Evolutionary conservation across 306 rosid species (phyloP), one percentile per base, ranked within the genome.

Genomic region (Morella rubra): DNA sequence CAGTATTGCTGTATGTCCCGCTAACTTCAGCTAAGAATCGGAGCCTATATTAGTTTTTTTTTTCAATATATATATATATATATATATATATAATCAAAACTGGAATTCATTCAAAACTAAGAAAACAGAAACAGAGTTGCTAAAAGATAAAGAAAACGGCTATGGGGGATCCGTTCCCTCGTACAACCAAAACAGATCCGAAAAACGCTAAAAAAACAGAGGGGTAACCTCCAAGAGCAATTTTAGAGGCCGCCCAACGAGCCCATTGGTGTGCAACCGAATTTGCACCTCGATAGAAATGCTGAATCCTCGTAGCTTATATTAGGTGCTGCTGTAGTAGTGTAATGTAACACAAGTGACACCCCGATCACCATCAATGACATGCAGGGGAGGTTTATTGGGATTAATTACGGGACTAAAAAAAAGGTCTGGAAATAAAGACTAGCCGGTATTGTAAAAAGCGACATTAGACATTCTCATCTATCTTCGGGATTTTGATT

Each of bases 391-490:
- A 7, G 27, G 14, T 61, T 27, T 40, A 40, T 65, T 41, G 71
- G 16, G 71, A 42, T n/a, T 14, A 18, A 4, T 65, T 42, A 4
- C 41, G 22, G 50, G 22, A 16, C 27, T 2, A 0, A 8, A 42
- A 65, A 18, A 8, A 15, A 7, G 10, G 22, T 59, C 5, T 32
- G 64, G 64, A 5, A 58, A 16, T 59, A 59, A 22, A 9, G 47
- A 66, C 8, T 10, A 5, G 51, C 16, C 56, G 16, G 10, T 22
- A 11, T 10, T 0, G 1, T 24, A 70, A 45, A 47, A 16, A 70
- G 42, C 73, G 44, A 53, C 4, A 52, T 85, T 79, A 83, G 42
- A 61, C 69, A 24, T 49, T 41, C 45, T 68, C 79, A 5, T 8
- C 69, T 13, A 41, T 45, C 41, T 73, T 62, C 68, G 69, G 82